Percentiles rank a stretch among this genome's conserved stretches.
These are phyloP conservation scores for Scheffersomyces parashehatae DNA, from an alignment of 1,139 yeast genomes.

Conservation along the genomic window DNA sequence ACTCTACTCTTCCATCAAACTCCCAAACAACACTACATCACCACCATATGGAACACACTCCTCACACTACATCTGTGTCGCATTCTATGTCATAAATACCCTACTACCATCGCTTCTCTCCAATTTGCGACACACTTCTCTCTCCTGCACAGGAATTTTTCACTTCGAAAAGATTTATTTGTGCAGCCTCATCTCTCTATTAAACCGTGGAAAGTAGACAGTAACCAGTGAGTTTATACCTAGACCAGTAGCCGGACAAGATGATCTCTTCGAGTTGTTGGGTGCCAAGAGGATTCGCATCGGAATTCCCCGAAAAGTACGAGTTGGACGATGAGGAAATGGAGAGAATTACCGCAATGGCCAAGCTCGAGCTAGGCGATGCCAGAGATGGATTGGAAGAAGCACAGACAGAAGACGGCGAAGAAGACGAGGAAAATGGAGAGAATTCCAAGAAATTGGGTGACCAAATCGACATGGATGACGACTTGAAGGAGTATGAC, in stretches of 20 bases:
- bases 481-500: constrained; percentile 85
- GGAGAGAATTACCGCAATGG: constrained; percentile 85
- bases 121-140: neutral
- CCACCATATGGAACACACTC: too few species aligned
- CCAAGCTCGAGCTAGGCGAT: constrained; percentile 76
- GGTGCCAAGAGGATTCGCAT: constrained; percentile 96
- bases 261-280: constrained; percentile 93
- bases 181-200: too few species aligned
- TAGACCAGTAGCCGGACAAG: neutral
- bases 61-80: too few species aligned
- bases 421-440: constrained; percentile 17
- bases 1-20: too few species aligned
- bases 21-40: too few species aligned
- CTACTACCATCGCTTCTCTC: constrained; percentile 6
- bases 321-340: constrained; percentile 90
- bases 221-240: neutral
- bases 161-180: too few species aligned
- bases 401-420: constrained; percentile 26
- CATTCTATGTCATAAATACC: too few species aligned
- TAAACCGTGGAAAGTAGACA: neutral
- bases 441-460: constrained; percentile 26
- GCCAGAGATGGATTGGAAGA: constrained; percentile 63
- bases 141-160: too few species aligned
- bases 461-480: constrained; percentile 65
- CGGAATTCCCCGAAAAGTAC: constrained; percentile 88